Evolutionary conservation across 179 eudicot genomes (phyloP), one percentile per base, ranked within the genome.

Genomic region (Beta corolliflora): DNA sequence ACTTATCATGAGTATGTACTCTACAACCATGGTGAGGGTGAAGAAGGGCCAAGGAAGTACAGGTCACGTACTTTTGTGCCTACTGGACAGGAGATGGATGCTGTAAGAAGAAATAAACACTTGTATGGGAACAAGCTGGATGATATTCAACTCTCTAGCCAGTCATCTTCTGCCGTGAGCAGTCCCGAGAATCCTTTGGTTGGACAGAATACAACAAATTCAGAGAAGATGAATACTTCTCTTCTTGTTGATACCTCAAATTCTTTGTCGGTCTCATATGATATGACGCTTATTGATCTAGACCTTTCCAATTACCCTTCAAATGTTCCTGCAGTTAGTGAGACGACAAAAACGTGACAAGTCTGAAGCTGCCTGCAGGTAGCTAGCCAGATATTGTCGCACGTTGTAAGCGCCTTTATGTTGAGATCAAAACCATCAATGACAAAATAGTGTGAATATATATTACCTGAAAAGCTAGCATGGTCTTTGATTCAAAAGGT

Each of bases 1-100:
- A 93, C 99, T 41, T 94, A 94, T 81, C 99, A 94, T 71, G 98
- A 95, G 79, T 95, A 95, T 63, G 98, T 95, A 76, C 93, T 95
- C 14, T 95, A 95, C 87, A 93, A 95, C 87, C 95, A 92, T 63
- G 81, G 92, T 53, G 97, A 92, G 4, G 90, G 93, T 52, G 97
- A 93, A 63, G 98, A 93, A 82, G 97, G 97, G 64, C 87, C 94
- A 55, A 92, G 80, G 81, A 95, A 91, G 89, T 95, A 95, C 80
- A 85, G 97, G 54, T 87, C 97, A 29, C 91, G 97, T 7, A 95
- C 98, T 44, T 95, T 95, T 85, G 99, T 95, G 65, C 99, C 99
- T 21, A 95, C 92, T 58, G 99, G 99, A 44, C 92, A 92, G 54
- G 99, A 95, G 83, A 95, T 95, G 99, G 99, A 95, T 69, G 84